These are phyloP conservation scores for Phoma herbarum DNA, from an alignment of 2,329 filamentous ascomycete genomes.

Conservation along the genomic window DNA sequence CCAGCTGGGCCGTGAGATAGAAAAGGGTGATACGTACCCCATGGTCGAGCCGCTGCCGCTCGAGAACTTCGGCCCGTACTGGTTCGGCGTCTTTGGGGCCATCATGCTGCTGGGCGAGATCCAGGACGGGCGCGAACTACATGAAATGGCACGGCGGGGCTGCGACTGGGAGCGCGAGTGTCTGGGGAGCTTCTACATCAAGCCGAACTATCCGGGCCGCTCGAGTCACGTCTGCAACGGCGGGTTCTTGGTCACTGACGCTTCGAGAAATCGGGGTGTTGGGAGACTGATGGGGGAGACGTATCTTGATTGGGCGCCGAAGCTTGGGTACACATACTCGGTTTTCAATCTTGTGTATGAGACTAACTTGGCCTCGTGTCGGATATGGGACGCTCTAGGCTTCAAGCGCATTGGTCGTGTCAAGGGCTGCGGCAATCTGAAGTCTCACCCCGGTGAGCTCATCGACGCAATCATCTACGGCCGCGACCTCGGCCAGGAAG, in stretches of 20 bases:
- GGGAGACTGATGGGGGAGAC: conserved; percentile 62
- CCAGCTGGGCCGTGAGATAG: conserved; percentile 88
- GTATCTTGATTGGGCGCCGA: conserved; percentile 63
- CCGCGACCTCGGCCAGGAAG: conserved; percentile 67
- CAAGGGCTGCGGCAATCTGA: conserved; percentile 60
- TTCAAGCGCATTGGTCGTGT: conserved; percentile 93
- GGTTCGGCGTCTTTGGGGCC: conserved; percentile 90
- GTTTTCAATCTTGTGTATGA: conserved; percentile 96
- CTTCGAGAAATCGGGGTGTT: conserved; percentile 58
- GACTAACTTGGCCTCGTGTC: conserved; percentile 88
- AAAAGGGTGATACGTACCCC: conserved; percentile 90
- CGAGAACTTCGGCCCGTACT: conserved; percentile 81
- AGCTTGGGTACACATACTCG: conserved; percentile 82
- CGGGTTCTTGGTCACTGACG: conserved; percentile 61
- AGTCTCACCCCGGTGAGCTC: conserved; percentile 56
- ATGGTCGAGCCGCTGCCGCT: conserved; percentile 80
- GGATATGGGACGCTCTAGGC: conserved; percentile 89
- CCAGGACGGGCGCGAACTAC: conserved; percentile 59
- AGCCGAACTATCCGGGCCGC: conserved; percentile 90
- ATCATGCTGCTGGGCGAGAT: conserved; percentile 87
- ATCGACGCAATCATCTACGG: conserved; percentile 68
- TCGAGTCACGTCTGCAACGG: conserved; percentile 87
- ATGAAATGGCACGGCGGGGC: conserved; percentile 55
- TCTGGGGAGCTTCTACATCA: conserved; percentile 91
- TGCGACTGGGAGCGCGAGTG: conserved; percentile 81